These are phyloP conservation scores for Lathyrus tuberosus DNA, from an alignment of 306 rosid species.

Conservation along the genomic window DNA sequence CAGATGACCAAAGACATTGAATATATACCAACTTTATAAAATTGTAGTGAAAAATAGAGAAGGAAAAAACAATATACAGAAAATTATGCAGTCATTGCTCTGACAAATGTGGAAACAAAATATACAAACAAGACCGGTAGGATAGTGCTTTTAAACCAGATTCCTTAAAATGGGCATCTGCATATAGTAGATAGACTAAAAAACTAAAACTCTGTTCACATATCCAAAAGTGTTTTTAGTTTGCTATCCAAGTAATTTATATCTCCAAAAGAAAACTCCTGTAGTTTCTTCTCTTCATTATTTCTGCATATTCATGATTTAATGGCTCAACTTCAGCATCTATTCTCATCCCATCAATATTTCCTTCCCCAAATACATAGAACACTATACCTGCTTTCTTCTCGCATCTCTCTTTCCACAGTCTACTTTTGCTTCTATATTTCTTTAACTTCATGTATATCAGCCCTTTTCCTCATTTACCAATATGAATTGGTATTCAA, in stretches of 20 bases:
- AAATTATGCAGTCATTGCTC: background rate
- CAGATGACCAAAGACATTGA: background rate
- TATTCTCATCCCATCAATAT: slow-evolving; percentile 13
- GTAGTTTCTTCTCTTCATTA: background rate
- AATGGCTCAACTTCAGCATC: background rate
- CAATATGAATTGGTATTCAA: background rate
- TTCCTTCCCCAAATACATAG: slow-evolving; percentile 2
- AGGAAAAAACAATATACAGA: slow-evolving; percentile 1
- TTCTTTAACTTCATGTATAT: background rate
- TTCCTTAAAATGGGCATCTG: background rate
- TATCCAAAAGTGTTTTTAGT: background rate
- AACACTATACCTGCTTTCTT: background rate
- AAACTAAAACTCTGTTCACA: background rate
- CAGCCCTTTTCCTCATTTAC: background rate
- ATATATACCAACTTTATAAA: background rate
- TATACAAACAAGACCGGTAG: background rate
- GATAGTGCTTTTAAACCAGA: background rate
- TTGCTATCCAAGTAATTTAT: background rate
- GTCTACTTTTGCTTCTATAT: slow-evolving; percentile 4
- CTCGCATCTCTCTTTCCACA: background rate
- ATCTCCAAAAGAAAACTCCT: background rate
- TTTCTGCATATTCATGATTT: background rate
- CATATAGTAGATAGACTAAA: background rate
- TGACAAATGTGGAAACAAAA: background rate
- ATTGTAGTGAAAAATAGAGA: background rate